Conservation (phyloP, 306 rosid species). For the Rosa rugosa region DNA sequence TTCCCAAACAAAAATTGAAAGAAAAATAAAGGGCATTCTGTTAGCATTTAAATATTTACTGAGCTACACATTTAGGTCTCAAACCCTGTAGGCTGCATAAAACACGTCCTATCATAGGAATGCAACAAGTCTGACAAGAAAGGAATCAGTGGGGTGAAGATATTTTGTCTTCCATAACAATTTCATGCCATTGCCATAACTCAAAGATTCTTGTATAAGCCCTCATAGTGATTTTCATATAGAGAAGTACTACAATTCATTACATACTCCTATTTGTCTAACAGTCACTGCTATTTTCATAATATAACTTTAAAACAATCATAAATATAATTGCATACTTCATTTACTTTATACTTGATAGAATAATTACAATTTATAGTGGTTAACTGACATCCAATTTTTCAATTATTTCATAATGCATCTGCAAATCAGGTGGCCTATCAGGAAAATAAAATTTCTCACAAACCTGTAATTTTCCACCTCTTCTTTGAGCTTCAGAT, state of each 20-base stretch:
- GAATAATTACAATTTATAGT: background rate
- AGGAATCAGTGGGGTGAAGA: background rate
- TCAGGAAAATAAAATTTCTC: constrained; percentile 63
- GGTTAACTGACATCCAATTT: constrained; percentile 47
- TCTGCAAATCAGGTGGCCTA: constrained; percentile 61
- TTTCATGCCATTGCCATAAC: background rate
- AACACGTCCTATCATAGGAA: background rate
- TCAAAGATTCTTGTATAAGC: background rate
- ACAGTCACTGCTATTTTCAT: background rate
- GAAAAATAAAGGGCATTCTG: background rate
- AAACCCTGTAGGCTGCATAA: background rate
- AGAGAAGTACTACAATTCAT: too few relatives aligned
- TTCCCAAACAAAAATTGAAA: background rate
- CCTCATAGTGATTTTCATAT: background rate
- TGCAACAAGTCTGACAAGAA: background rate
- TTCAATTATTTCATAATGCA: constrained; percentile 89
- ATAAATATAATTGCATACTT: background rate
- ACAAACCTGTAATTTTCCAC: constrained; percentile 44
- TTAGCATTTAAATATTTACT: background rate
- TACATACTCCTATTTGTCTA: background rate
- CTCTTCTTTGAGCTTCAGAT: constrained; percentile 46
- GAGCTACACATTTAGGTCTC: background rate
- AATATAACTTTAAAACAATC: background rate
- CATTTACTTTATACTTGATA: background rate
- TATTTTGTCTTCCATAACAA: background rate